Base-by-base conservation (phyloP, 805 yeast species). In the Saccharomycopsis javanensis region DNA sequence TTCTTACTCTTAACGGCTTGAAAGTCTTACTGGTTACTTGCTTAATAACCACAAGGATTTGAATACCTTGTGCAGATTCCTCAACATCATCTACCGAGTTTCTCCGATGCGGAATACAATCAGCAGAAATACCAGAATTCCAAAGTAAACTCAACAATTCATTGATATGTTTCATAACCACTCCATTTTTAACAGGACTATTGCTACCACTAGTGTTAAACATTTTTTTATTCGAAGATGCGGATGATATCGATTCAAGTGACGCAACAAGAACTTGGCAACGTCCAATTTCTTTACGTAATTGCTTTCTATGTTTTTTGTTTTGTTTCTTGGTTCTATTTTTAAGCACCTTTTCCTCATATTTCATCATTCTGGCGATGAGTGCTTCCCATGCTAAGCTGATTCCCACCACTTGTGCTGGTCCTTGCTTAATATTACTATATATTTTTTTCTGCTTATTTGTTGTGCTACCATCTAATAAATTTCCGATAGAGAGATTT, bases 191-290 rank as follows among this genome's bases (percentile, higher is more conserved):
- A 35, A 8, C 10, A 31, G 35, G 3, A 8, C 38, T 7, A 20
- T 34, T 52, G 3, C 51, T 23, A 0, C 83, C 80, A 18, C 79
- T 71, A 1, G 79, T 70, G 34, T 78, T 78, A 16, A 38, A 20
- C 48, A 38, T 18, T 42, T 20, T 42, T 13, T 42, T 42, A 20
- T 10, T 42, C 8, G 28, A 11, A 7, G 25, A 20, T 42, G 28
- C 15, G 8, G 48, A 42, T 18, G 48, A 42, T 2, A 18, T 11
- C 4, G 48, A 42, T 20, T 85, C 79, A 59, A 85, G 78, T 62
- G 92, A 79, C 0, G 94, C 79, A 5, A 94, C 81, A 30, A 94
- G 69, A 0, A 91, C 95, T 64, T 89, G 92, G 68, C 96, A 90
- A 63, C 96, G 75, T 34, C 48, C 48, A 20, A 42, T 42, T 25